Evolutionary conservation across 768 basidiomycete species (phyloP).

Genomic region (Mycena venus): DNA sequence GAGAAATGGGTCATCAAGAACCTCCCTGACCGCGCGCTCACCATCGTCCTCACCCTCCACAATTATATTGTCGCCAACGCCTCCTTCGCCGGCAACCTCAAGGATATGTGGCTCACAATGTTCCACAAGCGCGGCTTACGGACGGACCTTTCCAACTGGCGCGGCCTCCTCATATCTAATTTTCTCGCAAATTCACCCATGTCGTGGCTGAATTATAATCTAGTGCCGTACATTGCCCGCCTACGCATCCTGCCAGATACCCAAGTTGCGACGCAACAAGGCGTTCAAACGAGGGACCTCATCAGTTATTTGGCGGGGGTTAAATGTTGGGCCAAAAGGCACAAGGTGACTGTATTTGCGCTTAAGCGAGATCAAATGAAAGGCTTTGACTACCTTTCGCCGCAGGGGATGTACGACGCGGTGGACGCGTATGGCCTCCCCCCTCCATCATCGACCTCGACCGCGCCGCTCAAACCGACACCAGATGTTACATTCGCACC

Average conservation of each 20-base stretch:
- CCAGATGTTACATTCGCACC: slow-evolving; percentile 25
- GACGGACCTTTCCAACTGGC: slow-evolving; percentile 30
- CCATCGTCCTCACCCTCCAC: slow-evolving; percentile 17
- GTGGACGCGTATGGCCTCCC: slow-evolving; percentile 34
- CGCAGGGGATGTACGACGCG: slow-evolving; percentile 40
- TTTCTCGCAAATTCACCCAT: slow-evolving; percentile 32
- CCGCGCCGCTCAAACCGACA: slow-evolving; percentile 31
- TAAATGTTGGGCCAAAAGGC: slow-evolving; percentile 28
- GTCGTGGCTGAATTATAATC: slow-evolving; percentile 32
- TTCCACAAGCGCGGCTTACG: slow-evolving; percentile 33
- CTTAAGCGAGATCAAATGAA: too few relatives aligned
- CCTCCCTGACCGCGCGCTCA: slow-evolving; percentile 16
- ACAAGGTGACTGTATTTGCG: slow-evolving; percentile 21
- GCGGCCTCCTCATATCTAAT: slow-evolving; percentile 32
- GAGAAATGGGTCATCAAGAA: slow-evolving; percentile 18
- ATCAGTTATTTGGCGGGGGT: slow-evolving; percentile 29
- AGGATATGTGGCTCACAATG: slow-evolving; percentile 22
- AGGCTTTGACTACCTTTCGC: slow-evolving; percentile 38
- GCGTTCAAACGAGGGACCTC: slow-evolving; percentile 34
- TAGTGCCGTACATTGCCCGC: slow-evolving; percentile 31
- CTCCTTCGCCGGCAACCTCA: slow-evolving; percentile 29
- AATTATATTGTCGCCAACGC: slow-evolving; percentile 33
- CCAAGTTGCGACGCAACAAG: slow-evolving; percentile 29
- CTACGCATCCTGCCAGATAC: slow-evolving; percentile 30
- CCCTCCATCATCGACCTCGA: slow-evolving; percentile 32